Evolutionary conservation across 2,329 filamentous ascomycete species (phyloP).

Genomic region (Pseudopyricularia cyperi): DNA sequence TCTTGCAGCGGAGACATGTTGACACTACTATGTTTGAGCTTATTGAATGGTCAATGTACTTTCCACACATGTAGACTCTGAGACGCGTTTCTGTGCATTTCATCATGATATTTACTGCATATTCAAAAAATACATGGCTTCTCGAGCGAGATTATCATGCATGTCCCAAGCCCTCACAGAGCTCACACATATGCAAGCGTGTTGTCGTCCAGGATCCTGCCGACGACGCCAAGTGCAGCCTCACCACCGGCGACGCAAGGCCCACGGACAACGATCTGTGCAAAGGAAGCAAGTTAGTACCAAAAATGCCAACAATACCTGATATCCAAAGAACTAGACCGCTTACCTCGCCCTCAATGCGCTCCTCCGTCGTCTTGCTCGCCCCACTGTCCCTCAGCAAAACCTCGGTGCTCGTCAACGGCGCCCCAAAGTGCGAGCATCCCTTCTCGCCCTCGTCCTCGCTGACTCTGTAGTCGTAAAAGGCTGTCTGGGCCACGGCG

Average conservation of each 20-base stretch:
- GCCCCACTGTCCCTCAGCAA: conserved; percentile 50
- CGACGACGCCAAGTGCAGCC: conserved; percentile 48
- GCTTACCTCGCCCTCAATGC: conserved; percentile 50
- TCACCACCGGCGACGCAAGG: conserved; percentile 60
- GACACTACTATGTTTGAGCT: neutral
- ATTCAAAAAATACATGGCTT: neutral
- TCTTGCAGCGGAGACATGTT: neutral
- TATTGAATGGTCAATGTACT: neutral
- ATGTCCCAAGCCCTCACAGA: neutral
- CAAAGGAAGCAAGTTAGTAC: conserved; percentile 3
- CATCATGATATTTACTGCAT: neutral
- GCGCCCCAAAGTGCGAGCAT: conserved; percentile 65
- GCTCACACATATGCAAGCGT: conserved; percentile 47
- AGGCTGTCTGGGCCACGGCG: conserved; percentile 70
- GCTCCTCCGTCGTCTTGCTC: conserved; percentile 50
- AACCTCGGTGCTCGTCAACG: conserved; percentile 68
- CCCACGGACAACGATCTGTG: conserved; percentile 56
- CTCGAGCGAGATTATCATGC: neutral
- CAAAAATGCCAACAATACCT: neutral
- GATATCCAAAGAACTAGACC: neutral
- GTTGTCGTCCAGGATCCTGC: conserved; percentile 56
- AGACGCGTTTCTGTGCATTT: neutral
- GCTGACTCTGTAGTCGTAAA: conserved; percentile 69
- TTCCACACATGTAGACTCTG: neutral
- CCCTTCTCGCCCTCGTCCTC: conserved; percentile 11